phyloP scores from a whole-genome alignment of 129 eudicot genomes.

The Artemisia annua region DNA sequence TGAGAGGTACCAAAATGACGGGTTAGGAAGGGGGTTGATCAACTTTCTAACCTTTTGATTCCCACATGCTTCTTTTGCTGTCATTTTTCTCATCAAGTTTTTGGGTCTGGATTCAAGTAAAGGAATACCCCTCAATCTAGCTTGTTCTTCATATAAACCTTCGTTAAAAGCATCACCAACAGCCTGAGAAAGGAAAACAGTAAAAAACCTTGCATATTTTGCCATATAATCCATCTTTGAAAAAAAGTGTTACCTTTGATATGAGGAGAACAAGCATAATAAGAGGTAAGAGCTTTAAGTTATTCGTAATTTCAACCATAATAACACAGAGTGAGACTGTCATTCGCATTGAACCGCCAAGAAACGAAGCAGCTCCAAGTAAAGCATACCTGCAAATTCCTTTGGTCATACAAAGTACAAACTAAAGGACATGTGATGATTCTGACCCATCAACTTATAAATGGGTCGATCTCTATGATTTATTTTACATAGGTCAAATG shows the following conservation, averaged over 20 bases:
- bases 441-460: not conserved
- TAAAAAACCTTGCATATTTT: conserved; percentile 2
- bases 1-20: not conserved
- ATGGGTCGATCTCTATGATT: not conserved
- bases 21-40: not conserved
- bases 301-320: conserved; percentile 96
- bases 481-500: not conserved
- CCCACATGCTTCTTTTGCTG: conserved; percentile 90
- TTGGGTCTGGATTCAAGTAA: conserved; percentile 96
- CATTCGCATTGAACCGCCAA: conserved; percentile 99
- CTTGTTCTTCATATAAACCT: conserved; percentile 96
- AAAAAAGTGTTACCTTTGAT: conserved; percentile 63
- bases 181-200: conserved; percentile 53
- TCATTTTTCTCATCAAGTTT: conserved; percentile 84
- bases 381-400: conserved; percentile 76
- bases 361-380: conserved; percentile 96
- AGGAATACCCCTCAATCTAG: conserved; percentile 85
- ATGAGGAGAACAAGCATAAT: conserved; percentile 98
- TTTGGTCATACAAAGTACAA: not conserved
- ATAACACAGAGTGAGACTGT: conserved; percentile 96
- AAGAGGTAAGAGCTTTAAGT: conserved; percentile 89
- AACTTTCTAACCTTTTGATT: conserved; percentile 64
- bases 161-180: conserved; percentile 99
- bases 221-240: not conserved
- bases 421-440: not conserved